Evolutionary conservation across 257 asterid genomes (phyloP).

Genomic region (Primulina huaijiensis): DNA sequence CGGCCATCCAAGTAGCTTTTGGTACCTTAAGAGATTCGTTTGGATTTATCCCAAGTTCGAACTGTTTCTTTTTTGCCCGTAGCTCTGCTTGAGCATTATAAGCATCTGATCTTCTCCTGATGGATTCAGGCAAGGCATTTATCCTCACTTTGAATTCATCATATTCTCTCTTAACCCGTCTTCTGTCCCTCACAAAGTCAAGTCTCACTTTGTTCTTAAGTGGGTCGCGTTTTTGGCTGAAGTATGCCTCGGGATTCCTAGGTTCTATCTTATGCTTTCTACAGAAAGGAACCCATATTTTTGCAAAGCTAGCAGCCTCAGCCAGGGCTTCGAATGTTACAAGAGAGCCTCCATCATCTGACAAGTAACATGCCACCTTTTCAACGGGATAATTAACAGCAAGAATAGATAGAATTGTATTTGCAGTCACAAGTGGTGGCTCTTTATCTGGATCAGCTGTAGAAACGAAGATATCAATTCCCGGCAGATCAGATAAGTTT

Average conservation of each 20-base stretch:
- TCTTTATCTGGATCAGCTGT: conserved; percentile 87
- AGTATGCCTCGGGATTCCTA: conserved; percentile 83
- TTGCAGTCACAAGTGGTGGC: conserved; percentile 89
- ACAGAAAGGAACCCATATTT: conserved; percentile 84
- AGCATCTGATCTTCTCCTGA: conserved; percentile 86
- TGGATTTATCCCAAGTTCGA: conserved; percentile 52
- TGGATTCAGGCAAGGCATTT: conserved; percentile 74
- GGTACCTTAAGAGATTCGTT: conserved; percentile 56
- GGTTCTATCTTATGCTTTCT: conserved; percentile 79
- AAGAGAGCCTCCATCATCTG: conserved; percentile 89
- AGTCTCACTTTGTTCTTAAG: conserved; percentile 67
- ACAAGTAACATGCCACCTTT: conserved; percentile 73
- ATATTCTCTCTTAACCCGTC: conserved; percentile 85
- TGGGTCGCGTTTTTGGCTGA: conserved; percentile 69
- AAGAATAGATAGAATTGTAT: conserved; percentile 79
- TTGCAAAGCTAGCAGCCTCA: conserved; percentile 86
- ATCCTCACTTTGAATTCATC: conserved; percentile 88
- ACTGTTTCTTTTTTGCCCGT: conserved; percentile 62
- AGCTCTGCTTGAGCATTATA: conserved; percentile 76
- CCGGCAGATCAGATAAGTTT: conserved; percentile 77
- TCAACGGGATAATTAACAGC: conserved; percentile 88
- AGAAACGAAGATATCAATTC: conserved; percentile 80
- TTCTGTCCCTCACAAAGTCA: conserved; percentile 75
- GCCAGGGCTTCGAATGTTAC: conserved; percentile 91
- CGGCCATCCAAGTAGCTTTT: conserved; percentile 94